Evolutionary conservation across 106 monocot genomes (phyloP).

Genomic region (Allium sativum): DNA sequence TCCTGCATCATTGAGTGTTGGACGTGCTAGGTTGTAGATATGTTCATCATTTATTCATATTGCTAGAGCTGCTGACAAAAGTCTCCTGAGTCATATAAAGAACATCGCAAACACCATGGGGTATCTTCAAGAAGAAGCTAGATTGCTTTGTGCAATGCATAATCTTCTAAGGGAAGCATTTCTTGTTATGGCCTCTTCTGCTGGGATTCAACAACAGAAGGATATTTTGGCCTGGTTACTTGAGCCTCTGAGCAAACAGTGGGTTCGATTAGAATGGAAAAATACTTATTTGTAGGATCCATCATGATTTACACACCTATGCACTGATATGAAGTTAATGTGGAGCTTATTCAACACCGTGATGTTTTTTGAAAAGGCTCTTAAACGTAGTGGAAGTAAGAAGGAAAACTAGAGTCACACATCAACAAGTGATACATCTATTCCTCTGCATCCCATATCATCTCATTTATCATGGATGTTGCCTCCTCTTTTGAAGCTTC

Average conservation of each 20-base stretch:
- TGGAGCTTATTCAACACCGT: constrained; percentile 90
- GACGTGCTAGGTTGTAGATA: no score
- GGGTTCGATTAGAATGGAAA: constrained; percentile 91
- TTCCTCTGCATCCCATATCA: constrained; percentile 62
- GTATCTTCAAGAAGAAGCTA: no score
- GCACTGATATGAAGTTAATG: constrained; percentile 63
- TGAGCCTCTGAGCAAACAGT: constrained; percentile 78
- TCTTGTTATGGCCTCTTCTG: constrained; percentile 88
- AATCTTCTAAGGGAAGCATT: constrained; percentile 95
- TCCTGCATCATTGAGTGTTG: no score
- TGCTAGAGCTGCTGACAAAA: no score
- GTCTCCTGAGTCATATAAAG: no score
- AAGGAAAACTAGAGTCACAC: constrained; percentile 27
- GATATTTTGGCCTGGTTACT: constrained; percentile 91
- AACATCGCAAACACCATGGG: no score
- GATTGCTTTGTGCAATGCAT: constrained; percentile 75
- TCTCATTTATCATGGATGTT: constrained; percentile 92
- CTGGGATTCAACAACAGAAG: constrained; percentile 87
- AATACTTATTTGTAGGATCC: constrained; percentile 72
- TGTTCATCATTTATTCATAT: no score
- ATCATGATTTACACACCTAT: constrained; percentile 46
- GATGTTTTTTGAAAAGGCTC: constrained; percentile 89
- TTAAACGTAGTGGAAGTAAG: constrained; percentile 83
- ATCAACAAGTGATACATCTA: constrained; percentile 19
- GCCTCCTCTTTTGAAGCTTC: constrained; percentile 85